Conservation (phyloP, 257 asterid species). For the Rubia yunnanensis region DNA sequence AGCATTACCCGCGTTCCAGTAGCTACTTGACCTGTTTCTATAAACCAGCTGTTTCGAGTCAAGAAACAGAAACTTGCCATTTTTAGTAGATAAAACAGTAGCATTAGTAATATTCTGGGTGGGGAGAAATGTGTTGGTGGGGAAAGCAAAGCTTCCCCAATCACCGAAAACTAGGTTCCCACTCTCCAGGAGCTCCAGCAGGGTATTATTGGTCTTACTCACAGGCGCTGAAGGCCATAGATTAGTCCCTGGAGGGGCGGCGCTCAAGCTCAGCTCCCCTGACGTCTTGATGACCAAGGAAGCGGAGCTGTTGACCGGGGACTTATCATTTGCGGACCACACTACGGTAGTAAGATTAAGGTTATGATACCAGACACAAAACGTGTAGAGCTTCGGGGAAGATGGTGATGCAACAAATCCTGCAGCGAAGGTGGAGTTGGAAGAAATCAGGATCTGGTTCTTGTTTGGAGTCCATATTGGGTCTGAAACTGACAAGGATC, state of each 20-base stretch:
- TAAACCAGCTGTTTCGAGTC: conserved; percentile 35
- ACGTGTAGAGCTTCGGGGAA: conserved; percentile 36
- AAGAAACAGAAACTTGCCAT: conserved; percentile 38
- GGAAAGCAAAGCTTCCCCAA: conserved; percentile 49
- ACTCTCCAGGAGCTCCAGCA: conserved; percentile 28
- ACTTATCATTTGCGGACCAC: conserved; percentile 43
- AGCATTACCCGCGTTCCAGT: conserved; percentile 27
- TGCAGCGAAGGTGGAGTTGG: conserved; percentile 31
- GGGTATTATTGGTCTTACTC: conserved; percentile 23
- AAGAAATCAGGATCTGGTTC: conserved; percentile 44
- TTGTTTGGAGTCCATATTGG: conserved; percentile 56
- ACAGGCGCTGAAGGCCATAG: conserved; percentile 40
- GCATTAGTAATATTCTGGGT: conserved; percentile 34
- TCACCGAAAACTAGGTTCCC: conserved; percentile 54
- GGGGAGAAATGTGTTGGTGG: conserved; percentile 61
- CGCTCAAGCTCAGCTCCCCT: conserved; percentile 47
- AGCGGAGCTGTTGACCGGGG: conserved; percentile 41
- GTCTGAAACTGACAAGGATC: conserved; percentile 28
- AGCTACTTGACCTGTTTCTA: conserved; percentile 20
- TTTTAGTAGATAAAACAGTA: conserved; percentile 27
- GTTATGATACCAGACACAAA: conserved; percentile 56
- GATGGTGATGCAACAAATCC: conserved; percentile 17
- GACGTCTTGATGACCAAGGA: conserved; percentile 36
- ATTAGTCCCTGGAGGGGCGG: conserved; percentile 29
- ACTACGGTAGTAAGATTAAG: conserved; percentile 21